These are phyloP conservation scores for Lenzites betulinus DNA, from an alignment of 768 basidiomycete species.

Conservation along the genomic window DNA sequence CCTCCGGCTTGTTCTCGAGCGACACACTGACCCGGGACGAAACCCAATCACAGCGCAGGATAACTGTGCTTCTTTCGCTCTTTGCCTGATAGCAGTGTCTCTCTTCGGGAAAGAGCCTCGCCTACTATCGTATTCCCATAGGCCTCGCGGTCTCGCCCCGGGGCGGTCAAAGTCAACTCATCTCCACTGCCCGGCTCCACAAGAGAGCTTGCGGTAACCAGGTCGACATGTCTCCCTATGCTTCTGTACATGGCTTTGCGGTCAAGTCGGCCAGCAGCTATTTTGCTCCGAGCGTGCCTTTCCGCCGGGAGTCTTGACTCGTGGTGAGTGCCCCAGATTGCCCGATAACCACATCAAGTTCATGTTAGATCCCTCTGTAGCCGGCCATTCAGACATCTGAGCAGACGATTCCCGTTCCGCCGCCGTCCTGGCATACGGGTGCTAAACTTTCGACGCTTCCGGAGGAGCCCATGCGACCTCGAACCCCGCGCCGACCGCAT, in stretches of 20 bases:
- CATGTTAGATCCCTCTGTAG: conserved; percentile 3
- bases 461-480: conserved; percentile 4
- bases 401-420: neutral
- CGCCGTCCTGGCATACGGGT: neutral
- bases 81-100: neutral
- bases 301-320: neutral
- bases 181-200: neutral
- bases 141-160: neutral
- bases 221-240: neutral
- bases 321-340: conserved; percentile 4
- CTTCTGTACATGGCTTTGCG: neutral
- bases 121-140: neutral
- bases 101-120: conserved; percentile 2
- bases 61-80: neutral
- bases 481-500: conserved; percentile 6
- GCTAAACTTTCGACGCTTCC: neutral
- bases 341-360: conserved; percentile 10
- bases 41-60: conserved; percentile 8
- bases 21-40: conserved; percentile 6
- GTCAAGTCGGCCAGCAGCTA: neutral
- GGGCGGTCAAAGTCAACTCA: neutral
- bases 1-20: neutral
- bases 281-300: conserved; percentile 1
- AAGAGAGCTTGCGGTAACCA: neutral
- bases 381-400: conserved; percentile 5